Percentiles rank a stretch among this genome's conserved stretches.
Evolutionary conservation across 371 early-diverging fungal species (phyloP).

Genomic region (Syncephalis fuscata): DNA sequence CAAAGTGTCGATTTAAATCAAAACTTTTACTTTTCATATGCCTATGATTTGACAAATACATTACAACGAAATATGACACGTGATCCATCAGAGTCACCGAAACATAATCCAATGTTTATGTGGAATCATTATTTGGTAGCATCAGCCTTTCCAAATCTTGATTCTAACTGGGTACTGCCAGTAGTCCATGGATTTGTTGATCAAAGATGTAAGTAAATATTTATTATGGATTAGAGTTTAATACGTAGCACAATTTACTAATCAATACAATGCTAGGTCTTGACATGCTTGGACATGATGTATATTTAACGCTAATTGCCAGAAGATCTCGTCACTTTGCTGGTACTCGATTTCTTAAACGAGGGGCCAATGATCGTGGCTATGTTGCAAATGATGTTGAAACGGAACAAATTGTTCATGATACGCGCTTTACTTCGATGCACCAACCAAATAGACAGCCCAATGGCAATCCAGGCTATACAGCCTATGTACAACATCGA

Average conservation of each 20-base stretch:
- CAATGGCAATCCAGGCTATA: conserved; percentile 58
- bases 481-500: conserved; percentile 89
- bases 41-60: conserved; percentile 84
- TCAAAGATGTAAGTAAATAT: conserved; percentile 58
- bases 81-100: conserved; percentile 3
- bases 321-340: conserved; percentile 88
- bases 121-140: conserved; percentile 83
- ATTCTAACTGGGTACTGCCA: conserved; percentile 68
- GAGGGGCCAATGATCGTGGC: conserved; percentile 86
- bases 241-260: conserved; percentile 5
- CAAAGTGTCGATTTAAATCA: conserved; percentile 66
- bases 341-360: conserved; percentile 91
- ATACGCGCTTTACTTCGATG: conserved; percentile 75
- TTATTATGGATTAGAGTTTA: neutral
- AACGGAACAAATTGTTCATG: conserved; percentile 94
- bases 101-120: conserved; percentile 75
- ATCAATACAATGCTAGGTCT: conserved; percentile 7
- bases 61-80: conserved; percentile 75
- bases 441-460: conserved; percentile 23
- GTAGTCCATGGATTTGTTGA: conserved; percentile 93
- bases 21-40: conserved; percentile 84
- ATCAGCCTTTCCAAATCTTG: conserved; percentile 44
- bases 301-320: conserved; percentile 86
- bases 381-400: conserved; percentile 99
- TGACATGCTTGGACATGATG: conserved; percentile 47